Conservation (phyloP, 2,329 filamentous ascomycete genomes). For the Colletotrichum falcatum region DNA sequence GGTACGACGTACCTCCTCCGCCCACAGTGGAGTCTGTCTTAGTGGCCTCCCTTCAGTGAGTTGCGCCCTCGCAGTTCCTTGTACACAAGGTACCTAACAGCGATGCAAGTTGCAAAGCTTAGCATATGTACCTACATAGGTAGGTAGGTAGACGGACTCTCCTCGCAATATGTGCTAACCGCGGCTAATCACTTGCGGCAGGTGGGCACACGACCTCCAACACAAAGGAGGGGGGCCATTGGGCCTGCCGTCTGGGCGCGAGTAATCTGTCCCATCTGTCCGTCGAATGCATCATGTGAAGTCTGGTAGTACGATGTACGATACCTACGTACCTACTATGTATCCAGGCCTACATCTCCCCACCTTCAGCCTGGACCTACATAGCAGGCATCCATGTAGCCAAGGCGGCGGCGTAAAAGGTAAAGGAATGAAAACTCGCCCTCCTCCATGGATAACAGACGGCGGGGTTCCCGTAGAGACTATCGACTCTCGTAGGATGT, state of each 20-base stretch:
- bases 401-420: neutral
- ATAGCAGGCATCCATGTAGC: too few species aligned
- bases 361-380: neutral
- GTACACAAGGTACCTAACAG: neutral
- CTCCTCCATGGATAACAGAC: neutral
- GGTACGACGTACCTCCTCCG: too few species aligned
- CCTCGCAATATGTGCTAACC: conserved; percentile 10
- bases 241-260: neutral
- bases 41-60: conserved; percentile 20
- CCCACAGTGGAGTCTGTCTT: conserved; percentile 31
- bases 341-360: neutral
- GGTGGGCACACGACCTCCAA: conserved; percentile 34
- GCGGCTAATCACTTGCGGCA: conserved; percentile 21
- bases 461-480: neutral
- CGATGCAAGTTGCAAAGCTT: conserved; percentile 1
- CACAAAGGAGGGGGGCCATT: neutral
- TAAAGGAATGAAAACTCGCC: neutral
- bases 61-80: conserved; percentile 23
- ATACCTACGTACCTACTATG: too few species aligned
- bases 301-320: too few species aligned
- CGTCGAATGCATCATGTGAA: conserved; percentile 8
- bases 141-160: neutral
- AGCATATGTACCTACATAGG: too few species aligned
- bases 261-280: neutral
- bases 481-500: neutral